Conservation (phyloP, 2,329 filamentous ascomycete genomes). For the Scedosporium dehoogii region DNA sequence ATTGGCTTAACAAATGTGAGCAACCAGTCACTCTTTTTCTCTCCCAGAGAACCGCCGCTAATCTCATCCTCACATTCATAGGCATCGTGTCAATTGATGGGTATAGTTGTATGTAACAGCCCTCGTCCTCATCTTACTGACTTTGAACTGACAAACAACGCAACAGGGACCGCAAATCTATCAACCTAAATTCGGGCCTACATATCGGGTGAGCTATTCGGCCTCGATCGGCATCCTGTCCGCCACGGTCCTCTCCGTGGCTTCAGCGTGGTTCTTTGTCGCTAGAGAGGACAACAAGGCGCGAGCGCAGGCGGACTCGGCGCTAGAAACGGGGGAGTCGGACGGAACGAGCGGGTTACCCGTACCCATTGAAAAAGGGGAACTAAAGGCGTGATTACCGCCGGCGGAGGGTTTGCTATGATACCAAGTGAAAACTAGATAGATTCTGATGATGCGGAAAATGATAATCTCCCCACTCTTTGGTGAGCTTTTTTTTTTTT, state of each 20-base stretch:
- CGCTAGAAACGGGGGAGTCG: neutral
- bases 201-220: conserved; percentile 25
- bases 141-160: neutral
- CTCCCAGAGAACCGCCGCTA: neutral
- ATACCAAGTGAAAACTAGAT: too few species aligned
- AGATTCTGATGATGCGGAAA: too few species aligned
- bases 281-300: conserved; percentile 10
- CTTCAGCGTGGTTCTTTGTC: conserved; percentile 15
- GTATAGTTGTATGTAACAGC: conserved; percentile 20
- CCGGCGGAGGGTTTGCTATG: too few species aligned
- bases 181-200: conserved; percentile 26
- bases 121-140: neutral
- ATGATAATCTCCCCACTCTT: too few species aligned
- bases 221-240: conserved; percentile 23
- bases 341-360: neutral
- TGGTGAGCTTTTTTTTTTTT: too few species aligned
- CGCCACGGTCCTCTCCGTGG: conserved; percentile 15
- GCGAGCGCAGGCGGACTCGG: neutral
- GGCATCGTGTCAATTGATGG: conserved; percentile 22
- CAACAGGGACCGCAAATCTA: conserved; percentile 26
- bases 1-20: conserved; percentile 26
- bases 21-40: neutral
- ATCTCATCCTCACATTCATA: neutral
- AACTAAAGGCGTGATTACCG: too few species aligned
- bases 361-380: too few species aligned